These are phyloP conservation scores for Candida golubevii DNA, from an alignment of 805 yeast genomes.

Conservation along the genomic window DNA sequence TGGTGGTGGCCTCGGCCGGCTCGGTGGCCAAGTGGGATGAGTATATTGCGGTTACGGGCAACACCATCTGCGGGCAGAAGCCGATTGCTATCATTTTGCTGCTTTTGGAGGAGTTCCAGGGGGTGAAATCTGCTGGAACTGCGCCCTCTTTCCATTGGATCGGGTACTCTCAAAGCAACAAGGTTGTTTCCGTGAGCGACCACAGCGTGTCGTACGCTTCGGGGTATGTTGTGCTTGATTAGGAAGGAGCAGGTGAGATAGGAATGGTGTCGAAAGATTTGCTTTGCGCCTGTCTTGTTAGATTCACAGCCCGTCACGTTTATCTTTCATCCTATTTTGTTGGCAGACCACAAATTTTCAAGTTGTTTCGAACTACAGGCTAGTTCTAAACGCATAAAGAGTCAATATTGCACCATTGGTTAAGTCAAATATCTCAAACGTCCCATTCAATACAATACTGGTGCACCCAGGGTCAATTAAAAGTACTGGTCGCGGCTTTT, in stretches of 20 bases:
- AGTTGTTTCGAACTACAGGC: no score
- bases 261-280: no score
- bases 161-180: slow-evolving; percentile 74
- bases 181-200: slow-evolving; percentile 45
- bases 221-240: slow-evolving; percentile 46
- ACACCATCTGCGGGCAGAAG: slow-evolving; percentile 90
- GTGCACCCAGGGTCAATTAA: no score
- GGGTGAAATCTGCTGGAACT: slow-evolving; percentile 14
- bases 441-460: no score
- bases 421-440: no score
- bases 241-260: not conserved
- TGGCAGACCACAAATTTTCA: no score
- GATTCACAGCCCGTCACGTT: no score
- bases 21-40: slow-evolving; percentile 55
- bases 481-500: no score
- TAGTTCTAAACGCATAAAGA: no score
- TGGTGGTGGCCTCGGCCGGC: slow-evolving; percentile 56
- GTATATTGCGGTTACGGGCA: slow-evolving; percentile 68
- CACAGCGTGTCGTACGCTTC: slow-evolving; percentile 92
- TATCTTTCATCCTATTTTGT: no score
- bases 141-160: slow-evolving; percentile 54
- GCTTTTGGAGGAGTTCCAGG: slow-evolving; percentile 40
- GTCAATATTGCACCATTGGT: no score
- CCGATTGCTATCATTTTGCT: slow-evolving; percentile 67
- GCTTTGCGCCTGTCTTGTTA: no score